Base-by-base conservation (phyloP, 176 grass and related monocot species). In the Leersia perrieri region DNA sequence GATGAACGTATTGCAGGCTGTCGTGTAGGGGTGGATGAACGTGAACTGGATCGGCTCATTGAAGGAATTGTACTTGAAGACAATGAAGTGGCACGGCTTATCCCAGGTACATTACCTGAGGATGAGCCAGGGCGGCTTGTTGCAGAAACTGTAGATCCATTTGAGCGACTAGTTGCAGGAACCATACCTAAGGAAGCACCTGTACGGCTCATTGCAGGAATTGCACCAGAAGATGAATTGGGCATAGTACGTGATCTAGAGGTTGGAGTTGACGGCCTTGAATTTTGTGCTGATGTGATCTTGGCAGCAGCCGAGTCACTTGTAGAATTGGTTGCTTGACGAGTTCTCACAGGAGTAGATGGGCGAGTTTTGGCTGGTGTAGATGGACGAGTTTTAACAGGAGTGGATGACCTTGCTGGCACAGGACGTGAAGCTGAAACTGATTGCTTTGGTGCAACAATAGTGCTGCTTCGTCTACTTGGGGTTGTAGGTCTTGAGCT, bases 401-500 rank as follows among this genome's bases (percentile, higher is more conserved):
- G 96, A 81, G 96, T 93, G 32, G 93, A 85, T 41, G 90, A 90
- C 60, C 96, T 92, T 57, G 78, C 69, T 57, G 85, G 80, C 72
- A 92, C 72, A 68, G 90, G 74, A 82, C 73, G 90, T 83, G 92
- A 89, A 79, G 82, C 73, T 69, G 88, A 84, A 67, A 82, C 69
- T 26, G 87, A 71, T 70, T 90, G 86, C 60, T 81, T 98, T 80
- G 82, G 60, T 72, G 79, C 63, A 39, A 60, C 74, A 81, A 83
- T 35, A 22, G 82, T 82, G 75, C 72, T 79, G 40, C 71, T 79
- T 40, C 92, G 82, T 60, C 84, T 95, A 65, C 84, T 89, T 49
- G 96, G 90, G 16, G 92, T 95, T 77, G 87, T 91, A 77, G 96
- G 87, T 57, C 92, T 94, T 72, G 96, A 99, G 76, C 78, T 91